Percentiles rank a stretch among this genome's conserved stretches.
Conservation (phyloP, 73 alveolate genomes). For the Tetrahymena malaccensis region DNA sequence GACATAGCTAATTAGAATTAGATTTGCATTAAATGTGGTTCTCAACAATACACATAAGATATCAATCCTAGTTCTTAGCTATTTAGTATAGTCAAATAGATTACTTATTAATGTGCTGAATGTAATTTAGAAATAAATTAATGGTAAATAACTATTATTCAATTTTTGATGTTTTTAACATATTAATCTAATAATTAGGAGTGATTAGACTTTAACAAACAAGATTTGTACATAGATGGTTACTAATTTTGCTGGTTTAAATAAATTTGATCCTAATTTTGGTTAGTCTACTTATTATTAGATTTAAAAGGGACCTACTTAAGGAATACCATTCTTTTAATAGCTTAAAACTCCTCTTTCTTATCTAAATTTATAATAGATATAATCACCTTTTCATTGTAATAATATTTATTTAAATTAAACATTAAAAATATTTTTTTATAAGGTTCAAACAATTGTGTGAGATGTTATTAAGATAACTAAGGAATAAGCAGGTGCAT, state of each 20-base stretch:
- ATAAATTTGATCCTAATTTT: background rate
- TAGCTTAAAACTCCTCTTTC: background rate
- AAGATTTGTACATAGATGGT: background rate
- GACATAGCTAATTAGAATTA: background rate
- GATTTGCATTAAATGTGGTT: background rate
- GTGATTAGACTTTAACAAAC: background rate
- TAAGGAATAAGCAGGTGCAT: background rate
- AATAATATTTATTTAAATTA: no score
- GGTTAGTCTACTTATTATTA: background rate
- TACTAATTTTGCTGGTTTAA: background rate
- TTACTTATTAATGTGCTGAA: background rate
- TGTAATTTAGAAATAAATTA: background rate
- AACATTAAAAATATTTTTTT: no score
- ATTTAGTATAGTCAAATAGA: background rate
- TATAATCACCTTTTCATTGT: background rate
- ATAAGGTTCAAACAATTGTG: background rate
- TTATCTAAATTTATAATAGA: no score
- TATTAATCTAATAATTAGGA: background rate
- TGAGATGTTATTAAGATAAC: background rate
- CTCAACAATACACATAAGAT: no score
- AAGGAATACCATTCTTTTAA: background rate
- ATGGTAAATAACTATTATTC: background rate
- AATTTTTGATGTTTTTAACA: no score
- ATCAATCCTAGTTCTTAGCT: background rate
- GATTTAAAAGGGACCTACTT: background rate